Evolutionary conservation across 1,284 basidiomycete species (phyloP).

Genomic region (Gomphus sp.): DNA sequence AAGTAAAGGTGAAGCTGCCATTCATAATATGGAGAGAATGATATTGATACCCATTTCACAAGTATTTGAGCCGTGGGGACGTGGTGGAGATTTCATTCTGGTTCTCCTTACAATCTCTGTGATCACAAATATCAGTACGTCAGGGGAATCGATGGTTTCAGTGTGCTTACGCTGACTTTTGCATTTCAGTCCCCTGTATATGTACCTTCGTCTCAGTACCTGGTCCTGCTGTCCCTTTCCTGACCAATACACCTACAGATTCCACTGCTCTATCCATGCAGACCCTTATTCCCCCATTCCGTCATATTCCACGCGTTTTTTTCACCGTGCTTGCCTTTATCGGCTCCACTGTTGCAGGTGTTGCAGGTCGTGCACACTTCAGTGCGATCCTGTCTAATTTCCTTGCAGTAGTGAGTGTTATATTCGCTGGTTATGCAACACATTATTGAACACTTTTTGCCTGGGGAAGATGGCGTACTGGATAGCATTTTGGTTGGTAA

Average conservation of each 20-base stretch:
- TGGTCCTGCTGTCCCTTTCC: no score
- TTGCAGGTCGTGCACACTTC: constrained; percentile 55
- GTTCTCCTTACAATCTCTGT: constrained; percentile 49
- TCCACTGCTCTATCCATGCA: constrained; percentile 47
- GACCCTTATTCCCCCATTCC: constrained; percentile 43
- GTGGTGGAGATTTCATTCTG: constrained; percentile 50
- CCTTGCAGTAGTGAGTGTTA: constrained; percentile 11
- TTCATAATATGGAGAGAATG: background rate
- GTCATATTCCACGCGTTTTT: constrained; percentile 48
- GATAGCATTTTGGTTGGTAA: constrained; percentile 51
- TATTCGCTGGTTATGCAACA: background rate
- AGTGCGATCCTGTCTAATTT: constrained; percentile 35
- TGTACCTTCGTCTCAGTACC: constrained; percentile 21
- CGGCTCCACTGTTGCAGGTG: constrained; percentile 48
- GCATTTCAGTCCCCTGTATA: constrained; percentile 7
- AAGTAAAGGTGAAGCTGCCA: constrained; percentile 13
- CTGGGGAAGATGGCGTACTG: constrained; percentile 45
- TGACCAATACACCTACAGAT: constrained; percentile 21
- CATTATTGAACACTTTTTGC: constrained; percentile 20
- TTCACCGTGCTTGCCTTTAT: constrained; percentile 48
- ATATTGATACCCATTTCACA: constrained; percentile 17
- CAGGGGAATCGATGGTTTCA: background rate
- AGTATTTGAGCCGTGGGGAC: constrained; percentile 35
- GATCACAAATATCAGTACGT: constrained; percentile 1
- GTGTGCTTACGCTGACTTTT: background rate